phyloP scores from a whole-genome alignment of 305 asterid species.

The Fraxinus dipetala region DNA sequence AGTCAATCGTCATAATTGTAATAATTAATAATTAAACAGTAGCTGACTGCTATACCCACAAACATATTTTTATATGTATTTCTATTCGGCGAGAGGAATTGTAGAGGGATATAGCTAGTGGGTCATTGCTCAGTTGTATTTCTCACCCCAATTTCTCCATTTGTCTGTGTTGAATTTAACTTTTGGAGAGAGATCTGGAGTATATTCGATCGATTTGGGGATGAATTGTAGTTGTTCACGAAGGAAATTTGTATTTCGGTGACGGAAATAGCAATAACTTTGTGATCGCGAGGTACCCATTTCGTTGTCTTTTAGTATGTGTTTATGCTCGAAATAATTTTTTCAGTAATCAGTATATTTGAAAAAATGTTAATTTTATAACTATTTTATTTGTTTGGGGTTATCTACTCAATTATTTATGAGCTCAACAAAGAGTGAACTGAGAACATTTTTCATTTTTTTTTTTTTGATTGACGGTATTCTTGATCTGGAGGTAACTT shows the following conservation, averaged over 20 bases:
- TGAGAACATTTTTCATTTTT: not conserved
- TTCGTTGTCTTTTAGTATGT: conserved; percentile 1
- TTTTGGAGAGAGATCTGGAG: conserved; percentile 20
- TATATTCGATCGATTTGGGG: conserved; percentile 15
- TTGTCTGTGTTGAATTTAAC: not conserved
- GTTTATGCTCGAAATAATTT: not conserved
- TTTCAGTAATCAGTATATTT: conserved; percentile 12
- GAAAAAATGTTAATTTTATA: not conserved
- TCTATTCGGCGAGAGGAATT: conserved; percentile 1
- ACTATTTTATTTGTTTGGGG: not conserved
- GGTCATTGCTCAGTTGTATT: conserved; percentile 16
- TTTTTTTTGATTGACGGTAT: not conserved
- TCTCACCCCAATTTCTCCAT: not conserved
- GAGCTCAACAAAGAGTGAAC: conserved; percentile 11
- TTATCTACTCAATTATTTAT: not conserved
- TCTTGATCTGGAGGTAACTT: conserved; percentile 10
- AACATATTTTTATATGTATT: conserved; percentile 14
- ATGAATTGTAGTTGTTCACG: conserved; percentile 6
- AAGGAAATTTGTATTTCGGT: not conserved
- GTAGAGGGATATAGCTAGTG: conserved; percentile 28
- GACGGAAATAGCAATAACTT: conserved; percentile 1
- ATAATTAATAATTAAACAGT: conserved; percentile 13
- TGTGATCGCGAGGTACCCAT: conserved; percentile 30
- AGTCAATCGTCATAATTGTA: not conserved
- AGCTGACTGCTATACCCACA: conserved; percentile 39